These are phyloP conservation scores for Aspergillus nidulans DNA, from an alignment of 495 filamentous ascomycete species.

Conservation along the genomic window DNA sequence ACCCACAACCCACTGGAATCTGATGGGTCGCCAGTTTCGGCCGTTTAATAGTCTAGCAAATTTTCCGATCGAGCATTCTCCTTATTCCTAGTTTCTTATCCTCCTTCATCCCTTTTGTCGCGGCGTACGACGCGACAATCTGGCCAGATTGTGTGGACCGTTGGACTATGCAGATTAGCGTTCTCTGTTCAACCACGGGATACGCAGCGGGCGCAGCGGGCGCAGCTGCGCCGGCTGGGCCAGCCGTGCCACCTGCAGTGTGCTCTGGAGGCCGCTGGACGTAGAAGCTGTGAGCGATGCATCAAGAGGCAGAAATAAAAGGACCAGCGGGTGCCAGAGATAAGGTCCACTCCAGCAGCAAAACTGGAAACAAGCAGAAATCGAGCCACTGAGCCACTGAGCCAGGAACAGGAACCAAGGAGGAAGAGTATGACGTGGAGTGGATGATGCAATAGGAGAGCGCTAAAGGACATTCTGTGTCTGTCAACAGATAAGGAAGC, in stretches of 20 bases:
- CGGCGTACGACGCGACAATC: background rate
- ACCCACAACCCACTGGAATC: background rate
- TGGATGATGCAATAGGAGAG: constrained; percentile 4
- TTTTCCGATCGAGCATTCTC: constrained; percentile 5
- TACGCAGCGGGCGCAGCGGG: no score
- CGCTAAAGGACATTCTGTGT: background rate
- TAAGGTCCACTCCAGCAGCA: background rate
- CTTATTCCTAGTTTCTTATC: background rate
- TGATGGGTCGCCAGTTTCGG: background rate
- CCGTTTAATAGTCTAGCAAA: constrained; percentile 1
- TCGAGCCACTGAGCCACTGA: background rate
- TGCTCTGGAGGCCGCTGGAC: no score
- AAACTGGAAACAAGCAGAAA: background rate
- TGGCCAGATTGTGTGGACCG: background rate
- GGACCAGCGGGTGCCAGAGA: background rate
- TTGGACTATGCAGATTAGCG: background rate
- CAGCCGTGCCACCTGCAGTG: background rate
- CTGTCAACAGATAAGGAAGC: background rate
- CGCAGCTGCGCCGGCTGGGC: no score
- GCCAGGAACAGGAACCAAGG: constrained; percentile 5
- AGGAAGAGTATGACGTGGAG: background rate
- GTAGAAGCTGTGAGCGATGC: no score
- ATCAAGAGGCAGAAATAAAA: background rate
- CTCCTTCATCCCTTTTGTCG: background rate
- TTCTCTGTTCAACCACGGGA: background rate